Conservation (phyloP, 345 rosid species). For the Bruguiera parviflora region DNA sequence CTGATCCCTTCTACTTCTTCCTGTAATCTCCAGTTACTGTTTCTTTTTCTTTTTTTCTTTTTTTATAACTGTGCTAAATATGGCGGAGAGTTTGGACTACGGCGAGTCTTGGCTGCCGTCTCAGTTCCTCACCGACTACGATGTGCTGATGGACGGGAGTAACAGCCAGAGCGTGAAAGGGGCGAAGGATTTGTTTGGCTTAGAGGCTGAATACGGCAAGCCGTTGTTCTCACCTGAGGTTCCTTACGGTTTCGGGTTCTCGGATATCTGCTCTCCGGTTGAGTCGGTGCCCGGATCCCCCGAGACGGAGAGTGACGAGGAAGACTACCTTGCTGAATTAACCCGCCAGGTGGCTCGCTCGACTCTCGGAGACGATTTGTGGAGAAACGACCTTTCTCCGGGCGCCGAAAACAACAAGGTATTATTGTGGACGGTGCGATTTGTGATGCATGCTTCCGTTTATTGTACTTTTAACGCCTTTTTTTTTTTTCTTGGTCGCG, state of each 20-base stretch:
- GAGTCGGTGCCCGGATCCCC: conserved; percentile 52
- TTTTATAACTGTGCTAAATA: conserved; percentile 9
- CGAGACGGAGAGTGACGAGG: conserved; percentile 62
- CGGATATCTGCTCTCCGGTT: conserved; percentile 53
- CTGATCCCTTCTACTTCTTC: neutral
- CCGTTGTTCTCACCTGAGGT: conserved; percentile 50
- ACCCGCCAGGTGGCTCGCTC: conserved; percentile 43
- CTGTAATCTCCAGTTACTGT: neutral
- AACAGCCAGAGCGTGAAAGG: neutral
- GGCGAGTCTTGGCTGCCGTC: conserved; percentile 79
- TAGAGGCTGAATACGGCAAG: conserved; percentile 19
- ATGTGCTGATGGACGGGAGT: conserved; percentile 31
- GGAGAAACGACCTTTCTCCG: conserved; percentile 14
- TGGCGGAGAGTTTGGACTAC: conserved; percentile 60
- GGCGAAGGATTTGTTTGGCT: conserved; percentile 12
- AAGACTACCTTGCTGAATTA: conserved; percentile 40
- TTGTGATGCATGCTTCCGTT: neutral
- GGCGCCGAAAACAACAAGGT: conserved; percentile 38
- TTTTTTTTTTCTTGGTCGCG: neutral
- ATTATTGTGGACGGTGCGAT: neutral
- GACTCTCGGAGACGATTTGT: conserved; percentile 37
- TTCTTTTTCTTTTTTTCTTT: neutral
- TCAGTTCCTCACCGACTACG: conserved; percentile 68
- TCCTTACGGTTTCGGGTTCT: conserved; percentile 49
- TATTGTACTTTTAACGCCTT: neutral